phyloP scores from a whole-genome alignment of 2,329 filamentous ascomycete species.

The Bisporella sp. region DNA sequence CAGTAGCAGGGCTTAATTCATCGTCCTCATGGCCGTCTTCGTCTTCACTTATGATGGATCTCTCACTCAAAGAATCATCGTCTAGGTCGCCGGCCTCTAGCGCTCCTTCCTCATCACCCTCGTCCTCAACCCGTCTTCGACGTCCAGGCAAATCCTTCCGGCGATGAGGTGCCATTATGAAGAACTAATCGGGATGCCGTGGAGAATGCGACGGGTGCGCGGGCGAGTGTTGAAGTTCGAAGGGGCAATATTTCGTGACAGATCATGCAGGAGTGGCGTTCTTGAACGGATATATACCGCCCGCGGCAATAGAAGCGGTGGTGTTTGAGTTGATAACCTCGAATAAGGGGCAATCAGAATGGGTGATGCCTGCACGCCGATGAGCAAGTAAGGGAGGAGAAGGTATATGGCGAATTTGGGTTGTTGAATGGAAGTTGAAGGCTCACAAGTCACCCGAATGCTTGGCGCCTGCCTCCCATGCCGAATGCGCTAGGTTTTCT shows the following conservation, averaged over 20 bases:
- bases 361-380: constrained; percentile 25
- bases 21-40: constrained; percentile 53
- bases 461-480: background rate
- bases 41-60: constrained; percentile 55
- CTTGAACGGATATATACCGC: constrained; percentile 24
- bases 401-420: constrained; percentile 13
- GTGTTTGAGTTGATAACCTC: constrained; percentile 13
- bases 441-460: constrained; percentile 11
- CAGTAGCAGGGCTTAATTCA: constrained; percentile 57
- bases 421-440: constrained; percentile 8
- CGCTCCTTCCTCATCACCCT: constrained; percentile 61
- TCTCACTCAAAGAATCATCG: constrained; percentile 60
- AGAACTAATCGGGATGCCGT: constrained; percentile 20
- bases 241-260: constrained; percentile 24
- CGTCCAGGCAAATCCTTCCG: constrained; percentile 61
- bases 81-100: constrained; percentile 50
- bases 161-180: constrained; percentile 44
- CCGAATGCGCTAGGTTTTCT: background rate
- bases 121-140: constrained; percentile 62
- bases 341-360: constrained; percentile 17
- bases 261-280: constrained; percentile 27
- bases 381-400: constrained; percentile 14
- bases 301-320: constrained; percentile 26
- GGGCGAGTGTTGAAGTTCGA: constrained; percentile 23
- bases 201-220: constrained; percentile 26